Evolutionary conservation across 805 yeast genomes (phyloP).

Genomic region (Ogataea glucozyma): DNA sequence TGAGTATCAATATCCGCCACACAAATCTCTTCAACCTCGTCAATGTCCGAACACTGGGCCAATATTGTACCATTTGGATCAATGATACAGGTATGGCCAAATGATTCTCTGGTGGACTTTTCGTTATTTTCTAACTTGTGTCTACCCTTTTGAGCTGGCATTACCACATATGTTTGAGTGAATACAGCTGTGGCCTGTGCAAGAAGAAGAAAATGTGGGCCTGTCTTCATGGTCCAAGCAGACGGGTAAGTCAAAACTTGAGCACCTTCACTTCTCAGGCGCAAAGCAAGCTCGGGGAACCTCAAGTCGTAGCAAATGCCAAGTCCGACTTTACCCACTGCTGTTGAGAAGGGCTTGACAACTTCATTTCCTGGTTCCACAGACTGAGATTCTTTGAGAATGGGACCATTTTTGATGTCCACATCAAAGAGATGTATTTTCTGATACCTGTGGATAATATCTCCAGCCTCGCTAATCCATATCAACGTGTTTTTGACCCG

Average conservation of each 20-base stretch:
- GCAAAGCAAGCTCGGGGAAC: slow-evolving; percentile 76
- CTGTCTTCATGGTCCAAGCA: slow-evolving; percentile 91
- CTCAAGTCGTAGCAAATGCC: slow-evolving; percentile 86
- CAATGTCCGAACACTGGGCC: slow-evolving; percentile 53
- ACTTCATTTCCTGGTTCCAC: slow-evolving; percentile 75
- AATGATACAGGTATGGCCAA: slow-evolving; percentile 84
- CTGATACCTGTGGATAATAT: slow-evolving; percentile 68
- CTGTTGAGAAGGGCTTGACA: slow-evolving; percentile 55
- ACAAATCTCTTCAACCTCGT: slow-evolving; percentile 43
- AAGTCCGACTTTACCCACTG: slow-evolving; percentile 65
- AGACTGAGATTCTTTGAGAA: slow-evolving; percentile 70
- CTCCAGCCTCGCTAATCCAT: slow-evolving; percentile 68
- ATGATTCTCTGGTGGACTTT: slow-evolving; percentile 60
- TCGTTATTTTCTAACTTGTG: slow-evolving; percentile 57
- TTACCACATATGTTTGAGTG: slow-evolving; percentile 79
- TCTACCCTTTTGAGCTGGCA: slow-evolving; percentile 86
- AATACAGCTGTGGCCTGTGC: slow-evolving; percentile 87
- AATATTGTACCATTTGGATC: slow-evolving; percentile 89
- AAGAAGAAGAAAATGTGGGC: slow-evolving; percentile 86
- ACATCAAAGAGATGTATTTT: slow-evolving; percentile 91
- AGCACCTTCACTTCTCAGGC: slow-evolving; percentile 69
- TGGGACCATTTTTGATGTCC: slow-evolving; percentile 78
- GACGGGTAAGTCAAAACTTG: slow-evolving; percentile 80
- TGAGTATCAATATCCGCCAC: slow-evolving; percentile 68
- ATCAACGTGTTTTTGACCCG: slow-evolving; percentile 72